These are phyloP conservation scores for Cytospora paraplurivora DNA, from an alignment of 2,329 filamentous ascomycete species.

Conservation along the genomic window DNA sequence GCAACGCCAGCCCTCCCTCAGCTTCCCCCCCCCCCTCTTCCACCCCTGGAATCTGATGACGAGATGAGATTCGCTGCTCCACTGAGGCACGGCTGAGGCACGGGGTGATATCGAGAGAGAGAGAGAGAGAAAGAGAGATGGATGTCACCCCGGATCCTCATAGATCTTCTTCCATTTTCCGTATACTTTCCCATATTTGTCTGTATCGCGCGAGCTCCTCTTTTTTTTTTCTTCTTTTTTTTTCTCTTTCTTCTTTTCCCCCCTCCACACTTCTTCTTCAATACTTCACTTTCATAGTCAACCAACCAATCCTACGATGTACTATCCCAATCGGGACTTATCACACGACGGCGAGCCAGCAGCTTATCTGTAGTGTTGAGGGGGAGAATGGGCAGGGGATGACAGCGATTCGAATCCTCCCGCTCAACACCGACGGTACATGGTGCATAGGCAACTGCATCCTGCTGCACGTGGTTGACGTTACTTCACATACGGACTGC, in stretches of 20 bases:
- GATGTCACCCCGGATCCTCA: no score
- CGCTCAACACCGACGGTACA: slow-evolving; percentile 30
- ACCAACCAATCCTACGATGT: not conserved
- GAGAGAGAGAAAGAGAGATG: no score
- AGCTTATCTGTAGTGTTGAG: not conserved
- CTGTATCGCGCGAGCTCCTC: not conserved
- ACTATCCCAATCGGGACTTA: not conserved
- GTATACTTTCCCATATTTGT: not conserved
- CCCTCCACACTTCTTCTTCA: no score
- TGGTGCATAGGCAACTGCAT: slow-evolving; percentile 18
- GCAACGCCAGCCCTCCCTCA: not conserved
- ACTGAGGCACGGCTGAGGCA: no score
- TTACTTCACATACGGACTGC: slow-evolving; percentile 3
- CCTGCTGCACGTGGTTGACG: slow-evolving; percentile 19
- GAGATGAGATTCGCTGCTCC: not conserved
- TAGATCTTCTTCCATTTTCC: not conserved
- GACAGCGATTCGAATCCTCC: slow-evolving; percentile 29
- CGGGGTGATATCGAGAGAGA: no score
- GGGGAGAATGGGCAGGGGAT: not conserved
- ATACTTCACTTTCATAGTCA: not conserved
- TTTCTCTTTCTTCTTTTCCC: not conserved
- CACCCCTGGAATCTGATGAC: not conserved
- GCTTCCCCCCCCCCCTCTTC: not conserved
- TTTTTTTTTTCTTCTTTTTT: not conserved
- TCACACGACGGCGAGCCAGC: not conserved